Evolutionary conservation across 176 grass and related monocot species (phyloP), one percentile per base, ranked within the genome.

Genomic region (Lolium multiflorum): DNA sequence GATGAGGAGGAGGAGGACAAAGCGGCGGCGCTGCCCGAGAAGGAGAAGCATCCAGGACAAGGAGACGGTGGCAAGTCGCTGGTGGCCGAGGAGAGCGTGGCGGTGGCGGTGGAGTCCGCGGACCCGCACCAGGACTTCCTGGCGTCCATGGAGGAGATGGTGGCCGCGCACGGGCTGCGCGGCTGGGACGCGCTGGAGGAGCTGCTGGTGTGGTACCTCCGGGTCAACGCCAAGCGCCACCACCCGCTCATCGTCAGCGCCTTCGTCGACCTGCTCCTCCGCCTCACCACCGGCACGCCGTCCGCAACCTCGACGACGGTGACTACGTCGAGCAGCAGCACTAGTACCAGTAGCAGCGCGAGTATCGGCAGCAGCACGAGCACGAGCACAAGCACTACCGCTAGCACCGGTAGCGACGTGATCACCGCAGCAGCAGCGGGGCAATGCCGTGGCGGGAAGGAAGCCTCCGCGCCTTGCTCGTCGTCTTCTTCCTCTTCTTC

Each of bases 121-220:
- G 92, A 98, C 81, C 93, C 96, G 31, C 91, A 91, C 84, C 21
- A 74, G 5, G 96, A 98, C 87, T 98, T 98, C 84, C 86, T 87
- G 57, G 82, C 76, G 84, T 98, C 96, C 13, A 98, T 98, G 96
- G 91, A 96, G 90, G 96, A 98, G 71, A 96, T 98, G 96, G 96
- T 98, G 87, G 12, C 61, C 11, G 93, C 90, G 60, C 91, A 98
- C 76, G 78, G 78, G 25, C 88, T 98, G 74, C 88, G 81, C 21
- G 88, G 94, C 60, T 94, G 92, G 96, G 65, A 69, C 0, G 49
- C 81, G 25, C 87, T 98, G 10, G 86, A 98, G 89, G 92, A 91
- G 81, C 87, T 98, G 31, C 81, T 98, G n/a, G 61, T 87, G 21
- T 98, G 93, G 81, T 98, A 95, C 81, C 86, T 98, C 35, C 87